These are phyloP conservation scores for Crithidia expoeki DNA, from an alignment of 208 protist genomes.

Conservation along the genomic window DNA sequence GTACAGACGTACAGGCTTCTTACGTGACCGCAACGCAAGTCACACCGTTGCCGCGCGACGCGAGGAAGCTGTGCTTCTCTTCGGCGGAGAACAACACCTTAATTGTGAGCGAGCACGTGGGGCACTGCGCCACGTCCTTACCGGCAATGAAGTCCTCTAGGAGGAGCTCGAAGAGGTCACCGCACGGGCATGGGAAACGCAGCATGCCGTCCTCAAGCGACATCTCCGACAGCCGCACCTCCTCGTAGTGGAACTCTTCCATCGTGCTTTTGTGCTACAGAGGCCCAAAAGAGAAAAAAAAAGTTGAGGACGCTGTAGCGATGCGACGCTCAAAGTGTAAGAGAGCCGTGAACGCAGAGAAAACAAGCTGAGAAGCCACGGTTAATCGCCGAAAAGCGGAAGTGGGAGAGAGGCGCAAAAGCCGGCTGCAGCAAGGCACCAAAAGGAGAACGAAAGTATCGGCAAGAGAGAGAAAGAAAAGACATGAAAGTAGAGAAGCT, in stretches of 20 bases:
- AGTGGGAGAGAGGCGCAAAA: too few species aligned
- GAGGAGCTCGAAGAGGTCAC: conserved; percentile 89
- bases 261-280: conserved; percentile 20
- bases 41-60: neutral
- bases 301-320: neutral
- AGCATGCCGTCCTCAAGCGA: conserved; percentile 70
- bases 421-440: too few species aligned
- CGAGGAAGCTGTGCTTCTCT: conserved; percentile 56
- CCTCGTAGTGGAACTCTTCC: conserved; percentile 91
- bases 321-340: too few species aligned
- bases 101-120: conserved; percentile 90
- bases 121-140: conserved; percentile 81
- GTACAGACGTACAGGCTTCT: neutral
- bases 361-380: neutral
- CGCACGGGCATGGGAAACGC: conserved; percentile 91
- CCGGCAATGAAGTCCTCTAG: conserved; percentile 78
- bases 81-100: conserved; percentile 73
- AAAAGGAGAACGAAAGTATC: neutral
- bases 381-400: neutral
- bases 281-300: neutral
- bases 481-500: neutral
- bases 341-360: too few species aligned
- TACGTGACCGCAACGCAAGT: conserved; percentile 35
- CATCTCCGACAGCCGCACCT: conserved; percentile 87
- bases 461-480: neutral